Conservation (phyloP, 768 basidiomycete species). For the Mrakia gelida region DNA sequence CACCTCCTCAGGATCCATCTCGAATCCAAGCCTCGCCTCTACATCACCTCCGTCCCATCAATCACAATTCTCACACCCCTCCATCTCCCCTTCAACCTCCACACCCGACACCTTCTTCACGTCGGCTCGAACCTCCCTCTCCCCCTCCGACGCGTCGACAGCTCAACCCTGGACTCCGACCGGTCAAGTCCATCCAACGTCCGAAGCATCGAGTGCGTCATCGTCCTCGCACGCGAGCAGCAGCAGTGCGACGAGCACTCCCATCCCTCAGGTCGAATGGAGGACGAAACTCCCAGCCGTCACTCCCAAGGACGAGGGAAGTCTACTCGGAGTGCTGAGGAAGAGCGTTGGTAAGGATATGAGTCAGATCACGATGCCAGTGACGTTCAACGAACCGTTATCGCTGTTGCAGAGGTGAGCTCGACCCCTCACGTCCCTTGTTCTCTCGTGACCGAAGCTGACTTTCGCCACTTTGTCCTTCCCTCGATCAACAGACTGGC, state of each 20-base stretch:
- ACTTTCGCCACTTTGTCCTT: background rate
- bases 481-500: slow-evolving; percentile 46
- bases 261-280: slow-evolving; percentile 12
- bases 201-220: background rate
- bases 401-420: slow-evolving; percentile 65
- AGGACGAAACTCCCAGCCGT: slow-evolving; percentile 27
- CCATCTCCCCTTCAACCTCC: background rate
- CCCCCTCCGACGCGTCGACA: background rate
- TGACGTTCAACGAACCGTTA: slow-evolving; percentile 83
- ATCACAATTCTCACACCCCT: background rate
- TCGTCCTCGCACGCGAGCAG: background rate
- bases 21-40: background rate
- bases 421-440: background rate
- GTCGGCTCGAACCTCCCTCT: background rate
- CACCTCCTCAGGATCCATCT: background rate
- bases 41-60: background rate
- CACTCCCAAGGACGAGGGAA: slow-evolving; percentile 31
- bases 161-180: background rate
- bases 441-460: background rate
- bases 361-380: slow-evolving; percentile 64
- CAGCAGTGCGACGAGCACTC: background rate
- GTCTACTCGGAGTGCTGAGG: slow-evolving; percentile 56
- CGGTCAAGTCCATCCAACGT: background rate
- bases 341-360: slow-evolving; percentile 77
- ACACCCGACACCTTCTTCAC: background rate